phyloP scores from a whole-genome alignment of 2,329 filamentous ascomycete species.

The Trichoderma oligosporum region DNA sequence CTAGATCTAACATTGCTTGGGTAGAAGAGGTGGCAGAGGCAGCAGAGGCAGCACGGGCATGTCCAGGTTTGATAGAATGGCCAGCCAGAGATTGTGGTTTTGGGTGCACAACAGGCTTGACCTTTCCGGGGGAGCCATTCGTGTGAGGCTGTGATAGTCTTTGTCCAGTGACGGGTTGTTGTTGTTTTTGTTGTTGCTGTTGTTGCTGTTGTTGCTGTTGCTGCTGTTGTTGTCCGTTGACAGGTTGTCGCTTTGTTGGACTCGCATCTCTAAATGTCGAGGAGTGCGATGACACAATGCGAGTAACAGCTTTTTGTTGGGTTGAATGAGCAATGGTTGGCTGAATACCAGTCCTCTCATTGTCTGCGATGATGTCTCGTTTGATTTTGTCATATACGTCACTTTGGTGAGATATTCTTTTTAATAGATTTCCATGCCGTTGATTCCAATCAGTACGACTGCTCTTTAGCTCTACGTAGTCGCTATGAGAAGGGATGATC shows the following conservation, averaged over 20 bases:
- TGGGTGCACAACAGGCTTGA: slow-evolving; percentile 54
- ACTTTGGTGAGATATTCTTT: slow-evolving; percentile 47
- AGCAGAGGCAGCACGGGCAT: slow-evolving; percentile 27
- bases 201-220: too few relatives aligned
- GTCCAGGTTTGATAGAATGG: slow-evolving; percentile 43
- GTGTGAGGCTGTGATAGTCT: slow-evolving; percentile 4
- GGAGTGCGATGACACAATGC: slow-evolving; percentile 19
- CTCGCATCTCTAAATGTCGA: neutral
- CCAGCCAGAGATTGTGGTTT: slow-evolving; percentile 67
- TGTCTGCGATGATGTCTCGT: slow-evolving; percentile 58
- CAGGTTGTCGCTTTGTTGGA: neutral
- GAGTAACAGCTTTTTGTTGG: slow-evolving; percentile 9
- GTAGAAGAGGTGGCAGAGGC: slow-evolving; percentile 30
- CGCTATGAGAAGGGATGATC: slow-evolving; percentile 69
- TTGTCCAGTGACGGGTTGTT: neutral
- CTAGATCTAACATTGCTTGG: slow-evolving; percentile 46
- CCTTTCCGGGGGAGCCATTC: slow-evolving; percentile 30
- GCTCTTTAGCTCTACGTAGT: slow-evolving; percentile 62
- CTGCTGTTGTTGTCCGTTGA: neutral
- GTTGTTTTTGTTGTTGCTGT: too few relatives aligned
- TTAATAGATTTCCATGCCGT: slow-evolving; percentile 48
- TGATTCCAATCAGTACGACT: slow-evolving; percentile 48
- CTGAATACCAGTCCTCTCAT: slow-evolving; percentile 56
- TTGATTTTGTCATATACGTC: slow-evolving; percentile 56
- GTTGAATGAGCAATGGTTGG: slow-evolving; percentile 32